Evolutionary conservation across 1,139 yeast genomes (phyloP).

Genomic region (Hyphopichia buzzinii): DNA sequence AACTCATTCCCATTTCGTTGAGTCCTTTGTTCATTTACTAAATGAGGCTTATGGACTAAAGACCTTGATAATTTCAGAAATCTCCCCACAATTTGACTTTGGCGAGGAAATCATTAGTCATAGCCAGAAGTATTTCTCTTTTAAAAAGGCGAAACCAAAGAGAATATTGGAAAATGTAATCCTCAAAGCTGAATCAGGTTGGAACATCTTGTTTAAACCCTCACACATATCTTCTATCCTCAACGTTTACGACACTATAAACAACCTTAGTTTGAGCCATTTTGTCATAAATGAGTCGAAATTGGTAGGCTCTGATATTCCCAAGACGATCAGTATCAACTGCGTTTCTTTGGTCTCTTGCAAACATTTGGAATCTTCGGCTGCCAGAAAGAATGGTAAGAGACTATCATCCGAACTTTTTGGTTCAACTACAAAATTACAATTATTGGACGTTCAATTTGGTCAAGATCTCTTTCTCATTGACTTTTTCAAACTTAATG

Average conservation of each 20-base stretch:
- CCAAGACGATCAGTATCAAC: constrained; percentile 14
- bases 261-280: constrained; percentile 43
- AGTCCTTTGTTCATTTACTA: constrained; percentile 22
- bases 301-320: constrained; percentile 9
- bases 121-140: constrained; percentile 6
- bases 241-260: constrained; percentile 44
- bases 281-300: constrained; percentile 43
- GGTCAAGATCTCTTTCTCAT: constrained; percentile 49
- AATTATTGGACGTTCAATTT: constrained; percentile 35
- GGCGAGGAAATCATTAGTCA: constrained; percentile 21
- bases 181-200: constrained; percentile 45
- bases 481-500: constrained; percentile 33
- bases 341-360: constrained; percentile 26
- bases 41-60: constrained; percentile 34
- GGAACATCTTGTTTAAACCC: constrained; percentile 48
- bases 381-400: constrained; percentile 13
- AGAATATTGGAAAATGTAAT: constrained; percentile 23
- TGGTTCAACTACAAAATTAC: constrained; percentile 31
- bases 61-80: constrained; percentile 32
- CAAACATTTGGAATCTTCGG: constrained; percentile 18
- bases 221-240: constrained; percentile 25
- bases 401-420: constrained; percentile 23
- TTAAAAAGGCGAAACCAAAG: constrained; percentile 15
- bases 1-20: constrained; percentile 27
- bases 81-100: constrained; percentile 53